These are phyloP conservation scores for Acacia concinna DNA, from an alignment of 331 rosid genomes.

Conservation along the genomic window DNA sequence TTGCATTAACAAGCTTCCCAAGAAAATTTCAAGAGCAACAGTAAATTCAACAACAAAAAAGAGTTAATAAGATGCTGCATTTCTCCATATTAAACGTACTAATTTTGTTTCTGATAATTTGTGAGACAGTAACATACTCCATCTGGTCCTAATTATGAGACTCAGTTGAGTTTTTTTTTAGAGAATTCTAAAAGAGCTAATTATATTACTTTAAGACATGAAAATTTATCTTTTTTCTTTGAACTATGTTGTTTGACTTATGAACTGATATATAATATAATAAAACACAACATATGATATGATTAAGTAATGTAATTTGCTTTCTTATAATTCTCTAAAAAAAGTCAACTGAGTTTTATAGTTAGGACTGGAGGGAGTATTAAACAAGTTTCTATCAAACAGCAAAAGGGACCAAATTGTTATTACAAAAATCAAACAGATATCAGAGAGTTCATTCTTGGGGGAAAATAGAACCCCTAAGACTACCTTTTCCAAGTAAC, in stretches of 20 bases:
- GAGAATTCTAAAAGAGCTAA: too few relatives aligned
- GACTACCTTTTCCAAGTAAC: background rate
- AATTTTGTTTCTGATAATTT: background rate
- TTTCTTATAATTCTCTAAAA: too few relatives aligned
- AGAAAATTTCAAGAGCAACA: background rate
- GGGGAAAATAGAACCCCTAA: background rate
- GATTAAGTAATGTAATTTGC: too few relatives aligned
- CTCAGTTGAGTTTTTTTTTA: too few relatives aligned
- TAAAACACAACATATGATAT: too few relatives aligned
- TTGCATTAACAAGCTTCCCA: slow-evolving; percentile 16
- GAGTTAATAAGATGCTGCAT: slow-evolving; percentile 1
- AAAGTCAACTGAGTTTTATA: too few relatives aligned
- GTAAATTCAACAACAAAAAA: background rate
- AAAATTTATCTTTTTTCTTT: too few relatives aligned
- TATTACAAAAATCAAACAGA: background rate
- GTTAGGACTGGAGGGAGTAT: too few relatives aligned
- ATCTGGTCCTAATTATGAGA: too few relatives aligned
- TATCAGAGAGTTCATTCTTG: background rate
- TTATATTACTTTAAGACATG: too few relatives aligned
- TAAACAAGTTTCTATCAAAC: slow-evolving; percentile 4
- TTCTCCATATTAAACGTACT: slow-evolving; percentile 10
- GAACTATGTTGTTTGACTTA: too few relatives aligned
- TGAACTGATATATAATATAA: too few relatives aligned
- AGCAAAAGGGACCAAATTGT: background rate
- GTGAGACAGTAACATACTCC: background rate